These are phyloP conservation scores for Rhizophagus clarus DNA, from an alignment of 192 early-diverging fungal genomes.

Conservation along the genomic window DNA sequence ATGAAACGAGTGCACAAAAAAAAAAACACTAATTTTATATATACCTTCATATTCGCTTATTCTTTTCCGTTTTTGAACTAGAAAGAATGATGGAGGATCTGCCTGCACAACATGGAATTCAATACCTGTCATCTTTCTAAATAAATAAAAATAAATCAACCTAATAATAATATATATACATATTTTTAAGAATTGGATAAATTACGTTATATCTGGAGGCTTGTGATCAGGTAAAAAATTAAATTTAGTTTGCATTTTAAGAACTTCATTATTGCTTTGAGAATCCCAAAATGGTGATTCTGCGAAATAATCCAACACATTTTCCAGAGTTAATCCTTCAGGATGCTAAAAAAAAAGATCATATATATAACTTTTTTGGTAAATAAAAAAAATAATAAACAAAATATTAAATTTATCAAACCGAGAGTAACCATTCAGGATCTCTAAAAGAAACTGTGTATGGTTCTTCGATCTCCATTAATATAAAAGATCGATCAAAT, in stretches of 20 bases:
- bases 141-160: neutral
- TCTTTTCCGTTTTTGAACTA: constrained; percentile 69
- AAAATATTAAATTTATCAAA: neutral
- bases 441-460: neutral
- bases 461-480: neutral
- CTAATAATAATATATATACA: neutral
- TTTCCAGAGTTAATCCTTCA: constrained; percentile 69
- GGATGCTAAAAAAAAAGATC: neutral
- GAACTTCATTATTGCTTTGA: constrained; percentile 72
- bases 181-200: neutral
- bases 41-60: constrained; percentile 58
- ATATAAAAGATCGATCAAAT: neutral
- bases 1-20: neutral
- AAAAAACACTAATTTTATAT: neutral
- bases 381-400: neutral
- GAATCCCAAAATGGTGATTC: constrained; percentile 82
- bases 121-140: constrained; percentile 68
- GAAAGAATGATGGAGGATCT: constrained; percentile 62
- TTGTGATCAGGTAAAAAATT: constrained; percentile 47
- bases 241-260: constrained; percentile 80
- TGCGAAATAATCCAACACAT: constrained; percentile 79
- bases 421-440: neutral
- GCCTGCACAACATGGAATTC: constrained; percentile 74
- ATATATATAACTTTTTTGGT: neutral
- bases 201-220: constrained; percentile 17